Percentiles rank a stretch among this genome's conserved stretches.
These are phyloP conservation scores for Metschnikowia drakensbergensis DNA, from an alignment of 805 yeast genomes.

Conservation along the genomic window DNA sequence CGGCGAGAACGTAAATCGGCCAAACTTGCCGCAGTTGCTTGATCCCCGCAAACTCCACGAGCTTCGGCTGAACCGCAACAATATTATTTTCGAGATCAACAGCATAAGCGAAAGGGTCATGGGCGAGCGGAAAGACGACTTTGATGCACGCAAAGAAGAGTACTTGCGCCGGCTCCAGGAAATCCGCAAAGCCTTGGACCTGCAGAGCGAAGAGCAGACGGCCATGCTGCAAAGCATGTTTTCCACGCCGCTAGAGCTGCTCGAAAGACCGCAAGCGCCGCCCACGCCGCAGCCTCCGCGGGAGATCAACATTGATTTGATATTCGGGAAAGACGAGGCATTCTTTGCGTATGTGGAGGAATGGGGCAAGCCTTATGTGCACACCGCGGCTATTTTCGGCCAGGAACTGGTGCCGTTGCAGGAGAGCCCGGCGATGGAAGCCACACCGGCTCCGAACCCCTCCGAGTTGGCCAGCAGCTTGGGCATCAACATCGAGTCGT, in stretches of 20 bases:
- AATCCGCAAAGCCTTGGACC: slow-evolving; percentile 25
- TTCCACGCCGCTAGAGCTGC: neutral
- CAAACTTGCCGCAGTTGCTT: slow-evolving; percentile 2
- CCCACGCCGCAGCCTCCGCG: slow-evolving; percentile 6
- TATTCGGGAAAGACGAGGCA: slow-evolving; percentile 7
- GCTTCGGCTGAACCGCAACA: slow-evolving; percentile 24
- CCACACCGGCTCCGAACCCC: neutral
- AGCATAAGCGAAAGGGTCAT: slow-evolving; percentile 29
- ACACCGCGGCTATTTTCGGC: neutral
- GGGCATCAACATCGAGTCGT: slow-evolving; percentile 22
- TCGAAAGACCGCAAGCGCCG: neutral
- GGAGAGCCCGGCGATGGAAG: neutral
- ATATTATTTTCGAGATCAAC: slow-evolving; percentile 29
- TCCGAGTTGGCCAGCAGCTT: slow-evolving; percentile 19
- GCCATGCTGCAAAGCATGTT: slow-evolving; percentile 12
- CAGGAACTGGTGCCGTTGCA: neutral
- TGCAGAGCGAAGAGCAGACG: slow-evolving; percentile 24
- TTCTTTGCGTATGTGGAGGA: slow-evolving; percentile 9
- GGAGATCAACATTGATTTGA: slow-evolving; percentile 4
- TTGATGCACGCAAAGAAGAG: slow-evolving; percentile 22
- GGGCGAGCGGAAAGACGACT: slow-evolving; percentile 22
- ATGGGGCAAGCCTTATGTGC: slow-evolving; percentile 13
- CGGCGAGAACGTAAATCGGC: neutral
- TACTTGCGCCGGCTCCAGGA: slow-evolving; percentile 23
- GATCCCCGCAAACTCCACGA: slow-evolving; percentile 8